Conservation (phyloP, 2,329 filamentous ascomycete genomes). For the Penicillium sp. region DNA sequence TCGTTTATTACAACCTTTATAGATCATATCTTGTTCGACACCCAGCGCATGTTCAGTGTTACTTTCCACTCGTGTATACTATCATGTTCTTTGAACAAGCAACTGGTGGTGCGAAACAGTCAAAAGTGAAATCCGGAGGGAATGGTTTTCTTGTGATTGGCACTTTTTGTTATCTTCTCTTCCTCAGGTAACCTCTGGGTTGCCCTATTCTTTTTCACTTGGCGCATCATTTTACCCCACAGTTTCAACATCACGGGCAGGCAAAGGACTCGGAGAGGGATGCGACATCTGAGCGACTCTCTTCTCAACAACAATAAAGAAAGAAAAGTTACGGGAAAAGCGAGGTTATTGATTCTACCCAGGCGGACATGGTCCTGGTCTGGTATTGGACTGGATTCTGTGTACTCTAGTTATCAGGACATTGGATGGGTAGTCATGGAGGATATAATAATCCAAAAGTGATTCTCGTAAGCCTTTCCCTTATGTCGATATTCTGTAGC, state of each 20-base stretch:
- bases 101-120: constrained; percentile 24
- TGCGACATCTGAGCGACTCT: constrained; percentile 13
- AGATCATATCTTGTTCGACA: constrained; percentile 25
- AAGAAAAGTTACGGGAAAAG: constrained; percentile 27
- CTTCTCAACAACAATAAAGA: constrained; percentile 20
- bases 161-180: constrained; percentile 15
- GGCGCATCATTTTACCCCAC: constrained; percentile 10
- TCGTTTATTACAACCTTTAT: constrained; percentile 21
- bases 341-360: constrained; percentile 22
- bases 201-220: constrained; percentile 7
- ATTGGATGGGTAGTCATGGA: constrained; percentile 23
- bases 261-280: constrained; percentile 12
- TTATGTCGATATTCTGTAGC: no score
- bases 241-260: constrained; percentile 22
- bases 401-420: constrained; percentile 36
- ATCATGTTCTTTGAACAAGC: constrained; percentile 23
- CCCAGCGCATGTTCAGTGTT: constrained; percentile 21
- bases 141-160: constrained; percentile 21
- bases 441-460: constrained; percentile 24
- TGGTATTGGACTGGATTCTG: constrained; percentile 28
- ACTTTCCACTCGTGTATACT: constrained; percentile 30
- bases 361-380: constrained; percentile 16
- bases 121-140: constrained; percentile 27
- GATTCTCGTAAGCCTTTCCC: constrained; percentile 18
- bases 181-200: background rate